Conservation (phyloP, 352 stramenopile genomes). For the Aphanomyces stellatus region DNA sequence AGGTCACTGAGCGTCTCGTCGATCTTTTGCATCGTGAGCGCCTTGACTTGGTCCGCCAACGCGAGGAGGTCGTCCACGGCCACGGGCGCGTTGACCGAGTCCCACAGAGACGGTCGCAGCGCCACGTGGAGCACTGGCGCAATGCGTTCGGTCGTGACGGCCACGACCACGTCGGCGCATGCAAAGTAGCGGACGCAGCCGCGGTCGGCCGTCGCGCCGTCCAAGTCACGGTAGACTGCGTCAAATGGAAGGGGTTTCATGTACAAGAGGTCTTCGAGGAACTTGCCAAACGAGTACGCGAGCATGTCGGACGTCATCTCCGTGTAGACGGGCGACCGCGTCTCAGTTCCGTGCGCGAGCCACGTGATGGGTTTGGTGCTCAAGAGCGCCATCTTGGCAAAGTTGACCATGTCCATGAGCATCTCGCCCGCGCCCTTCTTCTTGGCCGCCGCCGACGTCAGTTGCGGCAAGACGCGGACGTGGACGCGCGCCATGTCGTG, state of each 20-base stretch:
- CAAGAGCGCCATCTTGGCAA: background rate
- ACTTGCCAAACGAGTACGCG: slow-evolving; percentile 85
- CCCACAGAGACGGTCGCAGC: slow-evolving; percentile 71
- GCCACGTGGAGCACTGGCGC: slow-evolving; percentile 78
- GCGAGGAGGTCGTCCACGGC: slow-evolving; percentile 63
- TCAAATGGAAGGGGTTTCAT: slow-evolving; percentile 69
- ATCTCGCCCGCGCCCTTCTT: background rate
- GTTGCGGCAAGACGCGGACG: slow-evolving; percentile 49
- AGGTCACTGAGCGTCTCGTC: slow-evolving; percentile 65
- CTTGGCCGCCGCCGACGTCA: slow-evolving; percentile 56
- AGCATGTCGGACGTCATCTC: slow-evolving; percentile 54
- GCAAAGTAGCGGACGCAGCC: slow-evolving; percentile 71
- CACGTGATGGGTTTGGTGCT: slow-evolving; percentile 7
- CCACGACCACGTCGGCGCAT: slow-evolving; percentile 58
- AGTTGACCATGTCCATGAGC: slow-evolving; percentile 20
- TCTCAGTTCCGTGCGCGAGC: background rate
- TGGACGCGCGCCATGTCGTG: slow-evolving; percentile 70
- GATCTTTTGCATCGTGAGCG: slow-evolving; percentile 67
- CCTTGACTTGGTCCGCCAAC: slow-evolving; percentile 62
- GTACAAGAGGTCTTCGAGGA: slow-evolving; percentile 80
- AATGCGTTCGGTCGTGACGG: slow-evolving; percentile 63
- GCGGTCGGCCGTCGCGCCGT: slow-evolving; percentile 59
- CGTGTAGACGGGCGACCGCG: slow-evolving; percentile 28
- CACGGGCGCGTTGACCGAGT: slow-evolving; percentile 55
- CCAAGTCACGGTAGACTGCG: slow-evolving; percentile 10